A percentile compares a stretch with the other conserved stretches of the same genome.
Evolutionary conservation across 495 filamentous ascomycete genomes (phyloP).

Genomic region (Hypoxylon fuscum): DNA sequence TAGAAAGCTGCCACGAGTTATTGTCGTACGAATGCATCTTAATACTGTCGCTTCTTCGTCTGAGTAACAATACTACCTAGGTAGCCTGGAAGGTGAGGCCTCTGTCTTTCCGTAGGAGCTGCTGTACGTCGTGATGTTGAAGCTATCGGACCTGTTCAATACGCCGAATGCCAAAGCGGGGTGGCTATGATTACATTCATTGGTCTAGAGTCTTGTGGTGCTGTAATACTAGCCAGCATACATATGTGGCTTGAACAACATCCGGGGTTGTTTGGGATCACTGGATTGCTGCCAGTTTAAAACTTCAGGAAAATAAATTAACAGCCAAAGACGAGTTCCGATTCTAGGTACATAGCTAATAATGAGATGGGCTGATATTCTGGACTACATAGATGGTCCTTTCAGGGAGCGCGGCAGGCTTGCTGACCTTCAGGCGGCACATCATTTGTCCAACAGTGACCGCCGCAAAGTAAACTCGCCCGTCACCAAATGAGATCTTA

Average conservation of each 20-base stretch:
- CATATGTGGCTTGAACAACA: background rate
- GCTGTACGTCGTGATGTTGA: constrained; percentile 6
- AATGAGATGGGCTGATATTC: too few species aligned
- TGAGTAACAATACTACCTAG: constrained; percentile 9
- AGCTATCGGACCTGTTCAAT: constrained; percentile 1
- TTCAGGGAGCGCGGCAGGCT: too few species aligned
- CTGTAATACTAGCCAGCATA: background rate
- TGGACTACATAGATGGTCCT: background rate
- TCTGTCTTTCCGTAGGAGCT: constrained; percentile 5
- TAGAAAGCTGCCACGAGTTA: constrained; percentile 13
- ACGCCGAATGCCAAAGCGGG: constrained; percentile 6
- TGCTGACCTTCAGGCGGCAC: background rate
- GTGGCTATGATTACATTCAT: constrained; percentile 7
- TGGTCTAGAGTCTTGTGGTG: background rate
- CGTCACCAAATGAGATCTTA: background rate
- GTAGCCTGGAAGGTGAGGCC: constrained; percentile 16
- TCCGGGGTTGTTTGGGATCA: constrained; percentile 4
- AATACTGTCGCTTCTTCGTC: constrained; percentile 5
- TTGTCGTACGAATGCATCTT: constrained; percentile 12
- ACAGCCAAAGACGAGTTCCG: too few species aligned
- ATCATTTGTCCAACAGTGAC: background rate
- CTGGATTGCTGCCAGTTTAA: too few species aligned
- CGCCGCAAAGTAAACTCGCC: background rate
- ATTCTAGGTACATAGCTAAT: too few species aligned
- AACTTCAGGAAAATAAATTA: too few species aligned